Evolutionary conservation across 441 rosid species (phyloP).

Genomic region (Arabidopsis lyrata): DNA sequence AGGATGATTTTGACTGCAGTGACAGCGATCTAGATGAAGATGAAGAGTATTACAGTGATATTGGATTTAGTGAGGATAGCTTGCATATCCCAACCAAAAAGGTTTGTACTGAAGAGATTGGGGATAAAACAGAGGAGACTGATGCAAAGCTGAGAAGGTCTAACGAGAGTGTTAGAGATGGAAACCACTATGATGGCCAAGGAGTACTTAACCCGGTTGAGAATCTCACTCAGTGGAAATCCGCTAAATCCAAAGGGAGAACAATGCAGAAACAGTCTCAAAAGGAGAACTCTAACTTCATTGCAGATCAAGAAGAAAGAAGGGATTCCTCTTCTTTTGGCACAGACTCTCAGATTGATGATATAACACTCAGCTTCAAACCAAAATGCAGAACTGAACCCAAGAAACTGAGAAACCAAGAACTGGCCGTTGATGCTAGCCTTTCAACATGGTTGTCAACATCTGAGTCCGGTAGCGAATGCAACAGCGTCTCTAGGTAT

Average conservation of each 20-base stretch:
- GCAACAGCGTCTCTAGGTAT: constrained; percentile 35
- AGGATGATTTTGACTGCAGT: constrained; percentile 53
- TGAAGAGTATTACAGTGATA: constrained; percentile 54
- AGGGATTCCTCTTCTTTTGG: constrained; percentile 49
- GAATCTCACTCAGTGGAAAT: constrained; percentile 84
- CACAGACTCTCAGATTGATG: constrained; percentile 46
- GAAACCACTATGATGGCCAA: constrained; percentile 57
- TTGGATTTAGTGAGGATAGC: constrained; percentile 45
- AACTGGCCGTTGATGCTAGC: constrained; percentile 78
- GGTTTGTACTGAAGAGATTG: constrained; percentile 39
- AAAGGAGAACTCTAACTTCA: constrained; percentile 62
- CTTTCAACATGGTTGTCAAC: constrained; percentile 91
- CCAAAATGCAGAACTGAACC: constrained; percentile 21
- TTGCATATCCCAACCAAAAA: constrained; percentile 13
- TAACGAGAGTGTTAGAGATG: constrained; percentile 50
- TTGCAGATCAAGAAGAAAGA: constrained; percentile 49
- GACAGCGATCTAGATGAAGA: constrained; percentile 61
- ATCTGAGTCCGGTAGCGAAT: constrained; percentile 56
- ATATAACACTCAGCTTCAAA: constrained; percentile 42
- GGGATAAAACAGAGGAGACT: constrained; percentile 43
- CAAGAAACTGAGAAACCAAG: constrained; percentile 54
- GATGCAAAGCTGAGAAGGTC: constrained; percentile 41
- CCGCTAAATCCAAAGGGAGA: constrained; percentile 63
- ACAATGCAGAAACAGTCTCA: constrained; percentile 48
- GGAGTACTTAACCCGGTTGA: constrained; percentile 81